phyloP scores from a whole-genome alignment of 1,284 basidiomycete genomes.

The Sanghuangporus baumii region DNA sequence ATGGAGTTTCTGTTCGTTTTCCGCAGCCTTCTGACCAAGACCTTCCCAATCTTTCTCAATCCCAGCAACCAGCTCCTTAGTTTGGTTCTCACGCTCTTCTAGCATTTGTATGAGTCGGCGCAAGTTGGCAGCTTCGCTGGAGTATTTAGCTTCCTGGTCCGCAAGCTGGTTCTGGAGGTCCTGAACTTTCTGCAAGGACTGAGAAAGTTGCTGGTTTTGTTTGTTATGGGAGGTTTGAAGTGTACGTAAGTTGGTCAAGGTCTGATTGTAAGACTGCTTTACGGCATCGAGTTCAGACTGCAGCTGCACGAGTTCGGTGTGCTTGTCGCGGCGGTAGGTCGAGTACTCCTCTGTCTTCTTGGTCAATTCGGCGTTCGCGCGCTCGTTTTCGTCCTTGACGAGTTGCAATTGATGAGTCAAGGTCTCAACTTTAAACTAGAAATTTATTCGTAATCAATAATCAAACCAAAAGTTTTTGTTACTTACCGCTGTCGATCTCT shows the following conservation, averaged over 20 bases:
- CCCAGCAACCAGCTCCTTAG: slow-evolving; percentile 69
- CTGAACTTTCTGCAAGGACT: slow-evolving; percentile 65
- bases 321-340: slow-evolving; percentile 66
- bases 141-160: slow-evolving; percentile 74
- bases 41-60: slow-evolving; percentile 77
- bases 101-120: slow-evolving; percentile 71
- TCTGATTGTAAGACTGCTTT: slow-evolving; percentile 54
- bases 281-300: slow-evolving; percentile 70
- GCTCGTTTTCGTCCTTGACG: slow-evolving; percentile 65
- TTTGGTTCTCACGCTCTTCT: slow-evolving; percentile 77
- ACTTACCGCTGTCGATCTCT: slow-evolving; percentile 63
- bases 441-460: slow-evolving; percentile 9
- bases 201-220: slow-evolving; percentile 63
- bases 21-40: slow-evolving; percentile 62
- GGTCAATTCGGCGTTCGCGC: slow-evolving; percentile 53
- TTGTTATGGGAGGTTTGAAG: slow-evolving; percentile 64
- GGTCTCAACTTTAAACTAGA: slow-evolving; percentile 74
- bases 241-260: slow-evolving; percentile 59
- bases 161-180: slow-evolving; percentile 68
- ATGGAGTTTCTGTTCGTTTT: slow-evolving; percentile 55
- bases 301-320: slow-evolving; percentile 66
- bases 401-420: slow-evolving; percentile 74
- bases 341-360: slow-evolving; percentile 68
- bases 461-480: not conserved
- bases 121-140: slow-evolving; percentile 66